phyloP scores from a whole-genome alignment of 2,329 filamentous ascomycete genomes.

The Fusarium paranaense region DNA sequence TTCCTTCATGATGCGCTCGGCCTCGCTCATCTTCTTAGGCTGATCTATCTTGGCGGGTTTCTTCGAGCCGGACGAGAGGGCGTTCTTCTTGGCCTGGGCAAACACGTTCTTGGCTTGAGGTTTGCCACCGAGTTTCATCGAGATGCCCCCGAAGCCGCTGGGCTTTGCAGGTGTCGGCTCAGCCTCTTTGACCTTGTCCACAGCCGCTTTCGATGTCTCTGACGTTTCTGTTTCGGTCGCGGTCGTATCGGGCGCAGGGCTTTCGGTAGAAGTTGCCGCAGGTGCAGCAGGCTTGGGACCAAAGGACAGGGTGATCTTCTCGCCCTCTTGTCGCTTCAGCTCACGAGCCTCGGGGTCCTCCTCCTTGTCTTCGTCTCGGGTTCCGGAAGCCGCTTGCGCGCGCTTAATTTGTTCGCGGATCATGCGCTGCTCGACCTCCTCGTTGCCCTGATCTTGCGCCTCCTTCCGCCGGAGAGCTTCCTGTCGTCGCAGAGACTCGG shows the following conservation, averaged over 20 bases:
- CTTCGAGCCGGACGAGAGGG: constrained; percentile 69
- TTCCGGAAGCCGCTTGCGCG: constrained; percentile 67
- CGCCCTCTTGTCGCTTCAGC: constrained; percentile 74
- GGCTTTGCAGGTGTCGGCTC: constrained; percentile 47
- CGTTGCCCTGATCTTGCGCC: constrained; percentile 88
- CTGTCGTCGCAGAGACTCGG: constrained; percentile 82
- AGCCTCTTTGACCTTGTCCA: constrained; percentile 17
- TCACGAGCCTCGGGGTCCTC: constrained; percentile 57
- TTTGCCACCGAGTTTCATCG: constrained; percentile 74
- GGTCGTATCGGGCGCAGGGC: constrained; percentile 23
- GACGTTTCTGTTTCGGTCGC: constrained; percentile 10
- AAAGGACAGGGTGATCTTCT: constrained; percentile 80
- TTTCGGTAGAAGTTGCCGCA: constrained; percentile 28
- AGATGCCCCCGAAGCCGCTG: constrained; percentile 57
- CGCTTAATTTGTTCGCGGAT: constrained; percentile 86
- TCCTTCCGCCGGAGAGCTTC: constrained; percentile 88
- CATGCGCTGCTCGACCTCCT: constrained; percentile 86
- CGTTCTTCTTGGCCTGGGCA: constrained; percentile 74
- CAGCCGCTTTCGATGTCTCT: constrained; percentile 6
- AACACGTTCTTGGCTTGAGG: constrained; percentile 84
- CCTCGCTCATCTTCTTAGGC: constrained; percentile 88
- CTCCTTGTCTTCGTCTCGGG: constrained; percentile 54
- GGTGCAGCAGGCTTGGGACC: constrained; percentile 56
- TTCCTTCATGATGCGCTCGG: constrained; percentile 89
- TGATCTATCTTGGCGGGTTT: constrained; percentile 69